Evolutionary conservation across 192 early-diverging fungal genomes (phyloP), one percentile per base, ranked within the genome.

Genomic region (Geranomyces variabilis): DNA sequence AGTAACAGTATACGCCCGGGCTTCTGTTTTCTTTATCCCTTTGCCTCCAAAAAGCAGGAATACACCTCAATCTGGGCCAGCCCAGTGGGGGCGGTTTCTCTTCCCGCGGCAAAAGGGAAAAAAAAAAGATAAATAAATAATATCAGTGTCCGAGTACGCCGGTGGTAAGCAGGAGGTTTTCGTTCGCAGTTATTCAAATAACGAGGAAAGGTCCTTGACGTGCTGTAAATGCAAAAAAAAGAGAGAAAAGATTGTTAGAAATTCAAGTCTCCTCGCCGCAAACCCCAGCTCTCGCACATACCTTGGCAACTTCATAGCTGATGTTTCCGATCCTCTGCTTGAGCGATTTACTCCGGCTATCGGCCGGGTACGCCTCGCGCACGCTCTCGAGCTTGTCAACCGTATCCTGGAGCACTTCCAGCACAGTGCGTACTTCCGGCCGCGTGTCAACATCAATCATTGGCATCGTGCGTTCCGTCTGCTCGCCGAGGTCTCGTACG

Each of bases 251-350:
- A 49, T 1, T 19, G 43, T 24, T 24, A 49, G 0, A 59, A 3
- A 21, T 58, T 43, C 26, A 64, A 14, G 24, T 0, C 17, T 0
- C 30, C 2, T 21, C 17, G 22, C 33, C 26, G 31, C 31, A 21
- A n/a, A n/a, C n/a, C n/a, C n/a, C n/a, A n/a, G n/a, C n/a, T 4
- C 24, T n/a, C 29, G 14, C 0, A 70, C 57, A 33, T 60, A 74
- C 76, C 66, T 79, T 80, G 28, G 78, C 78, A 65, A 80, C 55
- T 62, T 80, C 78, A 74, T 80, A 80, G 41, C 46, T 48, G 9
- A 31, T 46, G 17, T 63, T 76, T 3, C 55, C 78, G 28, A 76
- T 55, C 61, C 64, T 46, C 44, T 80, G 78, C 34, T 71, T 76
- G 21, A 73, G 29, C 8, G 60, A 7, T 21, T 67, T 71, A 46